Percentiles rank a stretch among this genome's conserved stretches.
phyloP scores from a whole-genome alignment of 2,329 filamentous ascomycete species.

The Tolypocladium amazonense region DNA sequence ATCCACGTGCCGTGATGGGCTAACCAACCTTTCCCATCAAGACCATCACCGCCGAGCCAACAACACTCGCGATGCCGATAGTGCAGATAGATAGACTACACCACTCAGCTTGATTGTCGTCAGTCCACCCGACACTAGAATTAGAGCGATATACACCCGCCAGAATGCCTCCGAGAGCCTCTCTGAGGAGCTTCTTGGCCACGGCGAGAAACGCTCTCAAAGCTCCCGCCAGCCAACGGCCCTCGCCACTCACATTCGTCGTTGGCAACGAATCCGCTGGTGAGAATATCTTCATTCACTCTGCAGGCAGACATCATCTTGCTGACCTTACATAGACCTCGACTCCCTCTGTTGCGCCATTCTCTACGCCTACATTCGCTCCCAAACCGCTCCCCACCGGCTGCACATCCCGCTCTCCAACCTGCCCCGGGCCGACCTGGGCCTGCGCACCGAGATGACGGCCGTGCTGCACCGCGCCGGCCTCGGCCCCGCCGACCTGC shows the following conservation, averaged over 20 bases:
- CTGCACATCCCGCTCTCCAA: slow-evolving; percentile 67
- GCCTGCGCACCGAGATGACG: slow-evolving; percentile 61
- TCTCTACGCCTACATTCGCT: slow-evolving; percentile 63
- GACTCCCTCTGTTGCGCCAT: slow-evolving; percentile 71
- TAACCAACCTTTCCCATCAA: no score
- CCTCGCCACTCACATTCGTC: slow-evolving; percentile 46
- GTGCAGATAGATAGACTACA: neutral
- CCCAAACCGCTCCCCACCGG: slow-evolving; percentile 39
- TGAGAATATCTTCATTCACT: slow-evolving; percentile 15
- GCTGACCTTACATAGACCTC: slow-evolving; percentile 46
- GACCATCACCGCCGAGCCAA: neutral
- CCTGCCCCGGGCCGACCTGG: slow-evolving; percentile 55
- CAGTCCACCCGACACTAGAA: neutral
- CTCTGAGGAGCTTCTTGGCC: slow-evolving; percentile 40
- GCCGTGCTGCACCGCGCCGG: slow-evolving; percentile 53
- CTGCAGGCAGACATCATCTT: neutral
- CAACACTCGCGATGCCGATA: neutral
- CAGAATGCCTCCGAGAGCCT: slow-evolving; percentile 20
- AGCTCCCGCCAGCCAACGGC: slow-evolving; percentile 30
- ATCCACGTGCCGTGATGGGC: neutral
- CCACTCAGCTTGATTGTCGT: neutral
- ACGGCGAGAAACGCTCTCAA: slow-evolving; percentile 36
- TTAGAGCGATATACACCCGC: neutral
- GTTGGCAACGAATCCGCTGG: slow-evolving; percentile 60
- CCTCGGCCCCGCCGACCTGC: slow-evolving; percentile 48